Evolutionary conservation across 139 green algal genomes (phyloP), one percentile per base, ranked within the genome.

Genomic region (Ettlia oleoabundans): DNA sequence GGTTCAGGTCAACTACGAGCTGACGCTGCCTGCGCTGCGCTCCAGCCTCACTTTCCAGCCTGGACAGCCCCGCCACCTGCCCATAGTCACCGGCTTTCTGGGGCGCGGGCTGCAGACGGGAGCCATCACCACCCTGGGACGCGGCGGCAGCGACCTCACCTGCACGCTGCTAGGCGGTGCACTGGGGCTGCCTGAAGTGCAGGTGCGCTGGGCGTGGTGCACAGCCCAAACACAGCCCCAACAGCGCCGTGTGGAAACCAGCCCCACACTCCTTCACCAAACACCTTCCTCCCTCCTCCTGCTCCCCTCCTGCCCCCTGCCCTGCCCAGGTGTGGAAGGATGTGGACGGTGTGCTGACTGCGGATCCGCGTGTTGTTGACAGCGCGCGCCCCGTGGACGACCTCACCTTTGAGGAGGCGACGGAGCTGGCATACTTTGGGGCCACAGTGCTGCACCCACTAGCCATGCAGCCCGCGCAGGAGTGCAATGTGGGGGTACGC

Each of bases 381-480:
- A 24, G 26, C 35, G 96, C 97, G 0, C n/a, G 78, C 15, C 90
- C 95, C 8, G 93, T 99, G 35, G 88, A 84, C 1, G 82, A 93
- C 84, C 95, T 99, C 26, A 99, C 97, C 1, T 99, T 95, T 82
- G 95, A 99, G 38, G 97, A 99, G 88, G 97, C 97, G 37, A 97
- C 94, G 1, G 97, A 99, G 92, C 92, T 99, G 63, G 96, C 97
- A 0, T 98, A 97, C 84, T 99, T 99, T 82, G 97, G 97, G 1
- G 97, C 97, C 77, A 94, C 87, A 35, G 97, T 99, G 62, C 90
- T 99, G 84, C 97, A 99, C 87, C 97, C 97, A 13, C 89, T 95
- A 55, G 93, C 95, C 35, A 99, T 99, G 97, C 92, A 96, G 87
- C 97, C 97, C 0, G 94, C 95, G 51, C 87, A 93, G 76, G 87